Evolutionary conservation across 2,329 filamentous ascomycete genomes (phyloP).

Genomic region (Beauveria pseudobassiana): DNA sequence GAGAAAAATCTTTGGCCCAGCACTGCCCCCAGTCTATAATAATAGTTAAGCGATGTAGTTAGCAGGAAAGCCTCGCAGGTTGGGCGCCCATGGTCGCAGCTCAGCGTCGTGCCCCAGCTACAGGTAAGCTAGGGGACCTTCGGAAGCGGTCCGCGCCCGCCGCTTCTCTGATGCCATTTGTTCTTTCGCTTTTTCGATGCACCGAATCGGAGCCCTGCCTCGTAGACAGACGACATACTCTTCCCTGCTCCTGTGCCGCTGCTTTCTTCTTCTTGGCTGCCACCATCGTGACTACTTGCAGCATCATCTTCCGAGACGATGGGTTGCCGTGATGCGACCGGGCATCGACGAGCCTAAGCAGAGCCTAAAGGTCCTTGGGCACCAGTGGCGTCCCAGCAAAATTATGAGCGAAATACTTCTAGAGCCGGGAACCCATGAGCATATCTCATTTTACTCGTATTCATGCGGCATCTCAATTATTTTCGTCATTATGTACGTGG

Average conservation of each 20-base stretch:
- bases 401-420: background rate
- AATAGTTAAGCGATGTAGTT: background rate
- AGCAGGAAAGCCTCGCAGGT: background rate
- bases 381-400: constrained; percentile 1
- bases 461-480: constrained; percentile 1
- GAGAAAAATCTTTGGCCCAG: background rate
- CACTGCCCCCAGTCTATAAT: constrained; percentile 3
- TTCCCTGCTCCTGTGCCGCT: background rate
- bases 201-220: constrained; percentile 6
- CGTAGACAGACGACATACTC: background rate
- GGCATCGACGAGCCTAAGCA: background rate
- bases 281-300: constrained; percentile 6
- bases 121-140: background rate
- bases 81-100: constrained; percentile 4
- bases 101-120: background rate
- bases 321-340: background rate
- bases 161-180: background rate
- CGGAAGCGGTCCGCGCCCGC: constrained; percentile 5
- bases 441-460: background rate
- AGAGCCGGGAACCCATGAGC: background rate
- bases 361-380: constrained; percentile 7
- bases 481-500: constrained; percentile 6
- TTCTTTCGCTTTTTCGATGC: background rate
- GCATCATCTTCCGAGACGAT: background rate
- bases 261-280: background rate